Evolutionary conservation across 768 basidiomycete species (phyloP).

Genomic region (Russula sp.): DNA sequence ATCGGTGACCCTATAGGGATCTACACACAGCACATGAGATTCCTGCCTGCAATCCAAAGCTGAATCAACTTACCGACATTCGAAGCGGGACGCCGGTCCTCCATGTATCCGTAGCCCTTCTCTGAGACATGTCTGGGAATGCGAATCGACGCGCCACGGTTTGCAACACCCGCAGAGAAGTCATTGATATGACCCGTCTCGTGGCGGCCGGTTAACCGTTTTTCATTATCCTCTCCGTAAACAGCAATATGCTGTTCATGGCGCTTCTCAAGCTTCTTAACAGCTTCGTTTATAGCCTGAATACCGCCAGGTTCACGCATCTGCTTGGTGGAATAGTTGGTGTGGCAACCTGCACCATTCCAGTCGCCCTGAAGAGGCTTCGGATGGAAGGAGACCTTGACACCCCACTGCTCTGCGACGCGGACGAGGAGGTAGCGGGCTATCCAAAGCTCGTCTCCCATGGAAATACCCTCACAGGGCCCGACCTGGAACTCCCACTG

Average conservation of each 20-base stretch:
- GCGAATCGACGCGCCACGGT: conserved; percentile 96
- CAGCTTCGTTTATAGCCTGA: conserved; percentile 87
- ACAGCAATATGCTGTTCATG: conserved; percentile 96
- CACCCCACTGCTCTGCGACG: conserved; percentile 95
- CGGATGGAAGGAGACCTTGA: conserved; percentile 99
- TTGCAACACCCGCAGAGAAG: conserved; percentile 95
- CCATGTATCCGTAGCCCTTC: conserved; percentile 93
- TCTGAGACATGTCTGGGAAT: conserved; percentile 91
- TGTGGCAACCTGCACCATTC: conserved; percentile 99
- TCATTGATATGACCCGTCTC: conserved; percentile 92
- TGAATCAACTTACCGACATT: conserved; percentile 76
- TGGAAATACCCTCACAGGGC: conserved; percentile 94
- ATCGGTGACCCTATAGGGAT: conserved; percentile 92
- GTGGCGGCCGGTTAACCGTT: conserved; percentile 92
- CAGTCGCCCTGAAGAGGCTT: conserved; percentile 96
- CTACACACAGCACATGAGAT: too few relatives aligned
- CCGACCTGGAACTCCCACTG: conserved; percentile 99
- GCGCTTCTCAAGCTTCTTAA: conserved; percentile 86
- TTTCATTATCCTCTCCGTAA: conserved; percentile 97
- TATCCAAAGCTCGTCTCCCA: conserved; percentile 99
- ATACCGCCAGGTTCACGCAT: conserved; percentile 96
- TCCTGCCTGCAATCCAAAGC: conserved; percentile 1
- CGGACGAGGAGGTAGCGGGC: conserved; percentile 94
- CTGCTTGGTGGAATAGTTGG: conserved; percentile 92
- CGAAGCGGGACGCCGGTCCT: conserved; percentile 96